Conservation (phyloP, 306 rosid species). For the Biancaea sappan region DNA sequence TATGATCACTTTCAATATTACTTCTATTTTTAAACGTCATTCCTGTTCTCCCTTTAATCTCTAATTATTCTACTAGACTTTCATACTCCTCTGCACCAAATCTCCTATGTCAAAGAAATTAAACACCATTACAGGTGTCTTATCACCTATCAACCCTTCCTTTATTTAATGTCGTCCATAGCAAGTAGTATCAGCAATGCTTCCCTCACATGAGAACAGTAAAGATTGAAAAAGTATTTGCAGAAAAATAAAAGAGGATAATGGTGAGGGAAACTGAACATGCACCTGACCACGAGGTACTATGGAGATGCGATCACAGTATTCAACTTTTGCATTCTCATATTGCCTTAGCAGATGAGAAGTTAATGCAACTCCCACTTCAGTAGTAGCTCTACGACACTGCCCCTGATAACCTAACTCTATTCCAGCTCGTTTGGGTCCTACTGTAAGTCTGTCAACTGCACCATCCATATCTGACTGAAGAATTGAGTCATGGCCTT, state of each 20-base stretch:
- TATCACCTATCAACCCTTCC: not conserved
- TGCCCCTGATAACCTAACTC: constrained; percentile 87
- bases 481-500: constrained; percentile 75
- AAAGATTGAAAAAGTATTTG: constrained; percentile 21
- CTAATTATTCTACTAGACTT: constrained; percentile 2
- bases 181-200: not conserved
- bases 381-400: constrained; percentile 93
- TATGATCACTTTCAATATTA: constrained; percentile 7
- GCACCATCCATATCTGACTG: constrained; percentile 96
- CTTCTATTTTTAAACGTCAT: not conserved
- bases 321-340: constrained; percentile 83
- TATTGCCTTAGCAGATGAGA: constrained; percentile 87
- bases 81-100: constrained; percentile 19
- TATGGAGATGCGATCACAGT: constrained; percentile 88
- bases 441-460: constrained; percentile 92
- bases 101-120: constrained; percentile 24
- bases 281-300: constrained; percentile 98
- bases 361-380: constrained; percentile 89
- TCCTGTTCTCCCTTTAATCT: constrained; percentile 20
- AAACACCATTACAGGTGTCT: not conserved
- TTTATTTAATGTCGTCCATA: not conserved
- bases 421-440: constrained; percentile 81
- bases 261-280: constrained; percentile 51
- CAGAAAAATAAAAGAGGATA: constrained; percentile 18
- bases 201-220: constrained; percentile 20